Conservation (phyloP, 179 eudicot species). For the Vitellaria paradoxa region DNA sequence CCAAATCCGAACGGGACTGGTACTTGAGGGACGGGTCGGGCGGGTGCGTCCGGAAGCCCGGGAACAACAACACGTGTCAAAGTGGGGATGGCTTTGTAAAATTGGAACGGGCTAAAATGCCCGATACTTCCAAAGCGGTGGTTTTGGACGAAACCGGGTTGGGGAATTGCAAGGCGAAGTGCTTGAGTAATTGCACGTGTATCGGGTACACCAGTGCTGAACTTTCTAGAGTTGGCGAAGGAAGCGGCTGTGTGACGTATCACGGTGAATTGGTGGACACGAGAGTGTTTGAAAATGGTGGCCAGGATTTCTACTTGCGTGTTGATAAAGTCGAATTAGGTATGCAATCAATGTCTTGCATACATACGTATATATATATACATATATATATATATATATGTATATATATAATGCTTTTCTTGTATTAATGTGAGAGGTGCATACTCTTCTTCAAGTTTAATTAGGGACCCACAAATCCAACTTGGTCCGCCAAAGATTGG, state of each 20-base stretch:
- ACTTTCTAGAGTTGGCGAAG: background rate
- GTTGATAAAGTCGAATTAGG: background rate
- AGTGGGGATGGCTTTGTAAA: background rate
- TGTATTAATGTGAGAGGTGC: too few relatives aligned
- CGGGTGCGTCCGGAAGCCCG: background rate
- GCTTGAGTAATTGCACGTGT: slow-evolving; percentile 40
- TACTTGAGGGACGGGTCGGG: slow-evolving; percentile 17
- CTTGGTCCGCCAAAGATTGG: too few relatives aligned
- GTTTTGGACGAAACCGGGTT: slow-evolving; percentile 17
- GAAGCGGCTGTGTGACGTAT: background rate
- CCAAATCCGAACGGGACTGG: slow-evolving; percentile 33
- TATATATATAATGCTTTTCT: too few relatives aligned
- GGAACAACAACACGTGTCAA: background rate
- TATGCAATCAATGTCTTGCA: background rate
- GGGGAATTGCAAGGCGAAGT: slow-evolving; percentile 21
- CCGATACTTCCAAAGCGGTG: slow-evolving; percentile 25
- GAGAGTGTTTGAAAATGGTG: background rate
- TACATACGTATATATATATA: too few relatives aligned
- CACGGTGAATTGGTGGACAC: background rate
- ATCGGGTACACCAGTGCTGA: slow-evolving; percentile 22
- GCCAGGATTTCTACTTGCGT: slow-evolving; percentile 5
- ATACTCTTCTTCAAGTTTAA: too few relatives aligned
- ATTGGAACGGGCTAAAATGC: slow-evolving; percentile 25
- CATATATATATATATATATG: too few relatives aligned
- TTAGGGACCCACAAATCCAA: too few relatives aligned